These are phyloP conservation scores for Carex kokanica DNA, from an alignment of 176 grass and related monocot species.

Conservation along the genomic window DNA sequence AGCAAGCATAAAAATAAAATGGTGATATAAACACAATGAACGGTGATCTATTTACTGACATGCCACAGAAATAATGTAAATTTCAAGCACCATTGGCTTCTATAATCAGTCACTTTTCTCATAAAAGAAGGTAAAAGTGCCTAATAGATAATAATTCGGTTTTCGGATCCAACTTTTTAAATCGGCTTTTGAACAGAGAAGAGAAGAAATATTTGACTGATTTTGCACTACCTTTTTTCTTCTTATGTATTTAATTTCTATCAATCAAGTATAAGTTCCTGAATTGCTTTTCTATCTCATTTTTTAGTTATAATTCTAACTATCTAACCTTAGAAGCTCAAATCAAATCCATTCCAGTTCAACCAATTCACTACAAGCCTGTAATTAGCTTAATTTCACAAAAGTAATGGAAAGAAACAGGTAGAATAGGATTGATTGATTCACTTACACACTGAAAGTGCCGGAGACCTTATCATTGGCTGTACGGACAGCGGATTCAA, in stretches of 20 bases:
- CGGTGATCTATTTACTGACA: neutral
- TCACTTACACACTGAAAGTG: conserved; percentile 67
- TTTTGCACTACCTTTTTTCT: neutral
- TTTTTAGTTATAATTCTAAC: neutral
- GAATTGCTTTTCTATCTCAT: neutral
- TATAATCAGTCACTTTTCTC: neutral
- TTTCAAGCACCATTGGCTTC: neutral
- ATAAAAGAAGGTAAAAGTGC: neutral
- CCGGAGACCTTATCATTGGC: conserved; percentile 82
- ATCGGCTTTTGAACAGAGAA: neutral
- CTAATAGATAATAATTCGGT: neutral
- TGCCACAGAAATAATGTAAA: neutral
- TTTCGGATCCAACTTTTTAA: neutral
- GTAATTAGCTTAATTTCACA: neutral
- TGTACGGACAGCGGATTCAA: conserved; percentile 82
- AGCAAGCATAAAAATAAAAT: neutral
- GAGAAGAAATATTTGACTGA: neutral
- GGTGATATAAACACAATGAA: neutral
- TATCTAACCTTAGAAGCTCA: neutral
- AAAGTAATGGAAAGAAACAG: neutral
- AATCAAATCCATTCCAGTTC: neutral
- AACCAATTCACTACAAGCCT: neutral
- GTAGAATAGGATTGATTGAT: neutral
- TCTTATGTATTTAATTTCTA: neutral
- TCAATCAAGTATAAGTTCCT: neutral